These are phyloP conservation scores for Geotrichum histeridarum DNA, from an alignment of 1,139 yeast species.

Conservation along the genomic window DNA sequence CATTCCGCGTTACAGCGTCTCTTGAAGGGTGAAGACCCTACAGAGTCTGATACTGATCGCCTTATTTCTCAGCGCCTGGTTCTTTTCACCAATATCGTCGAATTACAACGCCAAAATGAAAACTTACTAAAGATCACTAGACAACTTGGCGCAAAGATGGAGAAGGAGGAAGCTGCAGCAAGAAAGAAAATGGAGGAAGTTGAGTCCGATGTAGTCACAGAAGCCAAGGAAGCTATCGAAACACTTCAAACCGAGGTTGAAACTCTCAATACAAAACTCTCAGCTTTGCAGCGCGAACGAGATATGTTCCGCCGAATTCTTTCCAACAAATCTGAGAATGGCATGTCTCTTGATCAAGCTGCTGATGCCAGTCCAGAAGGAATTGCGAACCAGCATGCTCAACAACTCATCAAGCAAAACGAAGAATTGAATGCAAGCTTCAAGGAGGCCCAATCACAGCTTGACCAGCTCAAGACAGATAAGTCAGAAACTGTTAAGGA, in stretches of 20 bases:
- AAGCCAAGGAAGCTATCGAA: constrained; percentile 71
- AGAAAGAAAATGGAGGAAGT: constrained; percentile 44
- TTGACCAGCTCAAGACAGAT: constrained; percentile 41
- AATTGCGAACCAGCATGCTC: constrained; percentile 30
- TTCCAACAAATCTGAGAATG: constrained; percentile 29
- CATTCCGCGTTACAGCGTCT: constrained; percentile 48
- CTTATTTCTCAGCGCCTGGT: constrained; percentile 71
- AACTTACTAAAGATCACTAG: constrained; percentile 64
- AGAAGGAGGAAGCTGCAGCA: constrained; percentile 45
- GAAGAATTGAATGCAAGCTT: constrained; percentile 35
- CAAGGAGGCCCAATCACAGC: constrained; percentile 36
- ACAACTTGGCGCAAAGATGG: constrained; percentile 64
- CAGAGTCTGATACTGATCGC: constrained; percentile 61
- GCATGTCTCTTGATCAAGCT: constrained; percentile 18
- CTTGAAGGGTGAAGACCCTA: constrained; percentile 36
- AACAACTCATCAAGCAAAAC: constrained; percentile 36
- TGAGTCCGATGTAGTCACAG: constrained; percentile 59
- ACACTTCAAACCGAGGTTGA: constrained; percentile 60
- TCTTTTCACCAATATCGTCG: constrained; percentile 59
- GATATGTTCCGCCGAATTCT: constrained; percentile 55
- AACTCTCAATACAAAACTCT: constrained; percentile 46
- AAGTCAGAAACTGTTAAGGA: constrained; percentile 41
- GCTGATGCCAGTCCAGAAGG: constrained; percentile 19
- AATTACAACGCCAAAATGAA: constrained; percentile 68
- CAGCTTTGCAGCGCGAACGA: constrained; percentile 55